Percentiles rank a stretch among this genome's conserved stretches.
These are phyloP conservation scores for Xerocomellus dryophilus DNA, from an alignment of 768 basidiomycete species.

Conservation along the genomic window DNA sequence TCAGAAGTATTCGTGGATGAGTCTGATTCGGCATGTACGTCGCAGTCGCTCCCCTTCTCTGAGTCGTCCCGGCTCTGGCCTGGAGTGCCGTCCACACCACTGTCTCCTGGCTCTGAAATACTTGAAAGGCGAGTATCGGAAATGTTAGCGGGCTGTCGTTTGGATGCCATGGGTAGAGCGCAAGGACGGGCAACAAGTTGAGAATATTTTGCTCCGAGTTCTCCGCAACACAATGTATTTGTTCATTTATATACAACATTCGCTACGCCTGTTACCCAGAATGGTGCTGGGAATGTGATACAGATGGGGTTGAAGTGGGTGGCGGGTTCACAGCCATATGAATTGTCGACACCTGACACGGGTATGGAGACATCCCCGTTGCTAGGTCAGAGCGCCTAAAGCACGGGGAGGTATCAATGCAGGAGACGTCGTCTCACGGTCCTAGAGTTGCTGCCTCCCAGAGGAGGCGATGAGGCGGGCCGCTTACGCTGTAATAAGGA, in stretches of 20 bases:
- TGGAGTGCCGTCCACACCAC: background rate
- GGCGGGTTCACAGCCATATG: too few species aligned
- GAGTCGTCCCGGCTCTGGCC: conserved; percentile 3
- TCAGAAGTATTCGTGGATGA: conserved; percentile 61
- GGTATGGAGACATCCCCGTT: background rate
- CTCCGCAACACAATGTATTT: conserved; percentile 1
- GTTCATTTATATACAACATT: conserved; percentile 1
- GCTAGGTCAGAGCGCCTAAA: background rate
- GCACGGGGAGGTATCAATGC: background rate
- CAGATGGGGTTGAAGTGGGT: background rate
- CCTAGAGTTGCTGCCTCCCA: background rate
- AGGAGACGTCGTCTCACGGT: conserved; percentile 12
- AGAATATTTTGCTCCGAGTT: background rate
- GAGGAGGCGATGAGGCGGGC: conserved; percentile 6
- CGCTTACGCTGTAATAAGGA: conserved; percentile 13
- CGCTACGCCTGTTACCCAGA: background rate
- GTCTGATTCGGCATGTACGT: conserved; percentile 25
- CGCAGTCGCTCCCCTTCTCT: conserved; percentile 8
- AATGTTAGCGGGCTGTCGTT: conserved; percentile 5
- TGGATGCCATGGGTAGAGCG: conserved; percentile 16
- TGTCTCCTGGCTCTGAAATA: conserved; percentile 8
- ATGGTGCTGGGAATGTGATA: background rate
- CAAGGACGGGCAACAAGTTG: background rate
- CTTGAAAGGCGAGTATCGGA: conserved; percentile 4
- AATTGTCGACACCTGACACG: background rate